These are phyloP conservation scores for Saxophila tyrrhenica DNA, from an alignment of 495 filamentous ascomycete species.

Conservation along the genomic window DNA sequence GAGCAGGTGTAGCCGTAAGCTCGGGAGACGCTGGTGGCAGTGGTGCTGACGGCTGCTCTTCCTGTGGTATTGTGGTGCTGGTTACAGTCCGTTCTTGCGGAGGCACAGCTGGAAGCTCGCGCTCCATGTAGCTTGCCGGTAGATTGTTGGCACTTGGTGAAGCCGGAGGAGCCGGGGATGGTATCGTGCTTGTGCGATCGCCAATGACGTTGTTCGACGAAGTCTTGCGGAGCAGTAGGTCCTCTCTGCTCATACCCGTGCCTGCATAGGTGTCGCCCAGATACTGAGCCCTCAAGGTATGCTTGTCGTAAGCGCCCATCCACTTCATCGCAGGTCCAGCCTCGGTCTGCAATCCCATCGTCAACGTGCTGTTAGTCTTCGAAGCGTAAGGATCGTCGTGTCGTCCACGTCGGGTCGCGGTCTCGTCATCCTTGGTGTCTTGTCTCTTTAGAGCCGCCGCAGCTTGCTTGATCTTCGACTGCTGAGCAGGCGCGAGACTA, in stretches of 20 bases:
- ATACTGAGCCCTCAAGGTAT: constrained; percentile 70
- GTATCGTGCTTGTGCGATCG: constrained; percentile 8
- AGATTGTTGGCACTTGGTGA: constrained; percentile 1
- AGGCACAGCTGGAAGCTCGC: constrained; percentile 18
- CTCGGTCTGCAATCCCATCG: constrained; percentile 78
- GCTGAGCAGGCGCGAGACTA: constrained; percentile 83
- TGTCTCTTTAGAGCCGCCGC: constrained; percentile 59
- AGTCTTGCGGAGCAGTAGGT: neutral
- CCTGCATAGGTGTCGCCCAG: constrained; percentile 60
- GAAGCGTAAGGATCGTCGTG: constrained; percentile 42
- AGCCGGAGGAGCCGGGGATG: constrained; percentile 3
- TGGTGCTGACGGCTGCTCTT: neutral
- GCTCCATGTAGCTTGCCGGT: neutral
- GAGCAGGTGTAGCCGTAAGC: neutral
- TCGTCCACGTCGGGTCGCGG: constrained; percentile 31
- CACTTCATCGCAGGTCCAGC: constrained; percentile 92
- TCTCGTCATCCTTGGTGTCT: constrained; percentile 51
- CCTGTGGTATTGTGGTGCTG: neutral
- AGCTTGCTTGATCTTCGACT: constrained; percentile 82
- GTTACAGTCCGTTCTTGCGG: neutral
- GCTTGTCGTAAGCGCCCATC: constrained; percentile 82
- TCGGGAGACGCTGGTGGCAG: neutral
- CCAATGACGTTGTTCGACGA: constrained; percentile 8
- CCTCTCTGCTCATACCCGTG: constrained; percentile 33
- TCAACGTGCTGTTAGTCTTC: constrained; percentile 87